phyloP scores from a whole-genome alignment of 768 basidiomycete species.

The Boletellus sp. region DNA sequence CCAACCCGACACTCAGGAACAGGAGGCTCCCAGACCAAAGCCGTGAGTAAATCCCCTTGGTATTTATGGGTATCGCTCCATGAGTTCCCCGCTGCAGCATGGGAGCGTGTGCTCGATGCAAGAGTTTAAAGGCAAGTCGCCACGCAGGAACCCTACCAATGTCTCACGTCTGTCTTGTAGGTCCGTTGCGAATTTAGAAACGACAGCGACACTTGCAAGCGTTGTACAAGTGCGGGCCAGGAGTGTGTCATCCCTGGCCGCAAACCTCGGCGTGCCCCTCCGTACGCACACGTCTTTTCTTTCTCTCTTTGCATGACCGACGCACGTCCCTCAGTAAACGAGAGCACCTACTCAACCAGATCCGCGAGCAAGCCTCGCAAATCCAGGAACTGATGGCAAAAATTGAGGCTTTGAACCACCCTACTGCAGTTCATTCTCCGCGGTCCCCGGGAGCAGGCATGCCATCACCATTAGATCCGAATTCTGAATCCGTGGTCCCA shows the following conservation, averaged over 20 bases:
- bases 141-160: background rate
- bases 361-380: constrained; percentile 67
- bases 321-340: constrained; percentile 53
- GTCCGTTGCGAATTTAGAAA: constrained; percentile 76
- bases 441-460: constrained; percentile 31
- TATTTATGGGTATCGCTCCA: background rate
- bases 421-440: constrained; percentile 31
- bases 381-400: constrained; percentile 70
- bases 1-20: constrained; percentile 21
- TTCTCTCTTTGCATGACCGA: background rate
- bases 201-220: constrained; percentile 70
- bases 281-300: constrained; percentile 45
- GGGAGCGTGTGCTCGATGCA: constrained; percentile 73
- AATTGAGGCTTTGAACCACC: constrained; percentile 48
- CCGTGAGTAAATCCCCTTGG: constrained; percentile 14
- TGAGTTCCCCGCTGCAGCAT: constrained; percentile 25
- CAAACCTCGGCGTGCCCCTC: constrained; percentile 74
- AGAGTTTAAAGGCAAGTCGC: constrained; percentile 44
- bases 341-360: constrained; percentile 72
- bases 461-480: constrained; percentile 26
- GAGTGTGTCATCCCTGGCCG: constrained; percentile 82
- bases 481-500: constrained; percentile 29
- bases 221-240: constrained; percentile 65
- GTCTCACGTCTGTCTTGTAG: constrained; percentile 33
- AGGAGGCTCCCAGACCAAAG: constrained; percentile 19